Percentiles rank a stretch among this genome's conserved stretches.
Evolutionary conservation across 768 basidiomycete genomes (phyloP).

Genomic region (Tylopilus rubrobrunneus): DNA sequence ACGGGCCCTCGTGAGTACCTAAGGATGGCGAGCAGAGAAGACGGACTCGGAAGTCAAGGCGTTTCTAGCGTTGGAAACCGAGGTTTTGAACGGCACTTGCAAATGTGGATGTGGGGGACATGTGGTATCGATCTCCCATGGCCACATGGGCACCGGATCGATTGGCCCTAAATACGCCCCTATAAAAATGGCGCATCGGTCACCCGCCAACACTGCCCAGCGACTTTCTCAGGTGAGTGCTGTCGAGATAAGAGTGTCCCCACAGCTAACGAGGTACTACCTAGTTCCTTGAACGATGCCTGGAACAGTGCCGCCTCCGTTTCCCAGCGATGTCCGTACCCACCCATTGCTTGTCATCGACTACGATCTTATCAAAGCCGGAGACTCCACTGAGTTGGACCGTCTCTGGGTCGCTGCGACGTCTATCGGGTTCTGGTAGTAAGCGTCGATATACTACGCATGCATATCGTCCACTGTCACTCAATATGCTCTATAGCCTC

Average conservation of each 20-base stretch:
- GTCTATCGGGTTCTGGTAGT: constrained; percentile 53
- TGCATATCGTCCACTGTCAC: not conserved
- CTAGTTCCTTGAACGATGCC: constrained; percentile 27
- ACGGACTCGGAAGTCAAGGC: too few relatives aligned
- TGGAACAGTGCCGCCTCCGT: constrained; percentile 34
- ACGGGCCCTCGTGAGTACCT: too few relatives aligned
- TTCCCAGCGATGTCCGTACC: constrained; percentile 41
- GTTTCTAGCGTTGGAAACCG: too few relatives aligned
- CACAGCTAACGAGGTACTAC: not conserved
- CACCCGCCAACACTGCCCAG: not conserved
- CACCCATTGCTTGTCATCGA: constrained; percentile 47
- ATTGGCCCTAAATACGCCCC: not conserved
- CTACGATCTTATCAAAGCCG: constrained; percentile 33
- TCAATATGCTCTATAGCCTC: constrained; percentile 25
- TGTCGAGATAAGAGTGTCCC: not conserved
- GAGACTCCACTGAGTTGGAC: constrained; percentile 37
- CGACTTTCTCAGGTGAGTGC: not conserved
- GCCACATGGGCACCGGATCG: not conserved
- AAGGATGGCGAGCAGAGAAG: too few relatives aligned
- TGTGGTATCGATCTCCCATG: too few relatives aligned
- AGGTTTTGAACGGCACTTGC: too few relatives aligned
- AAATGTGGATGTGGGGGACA: too few relatives aligned
- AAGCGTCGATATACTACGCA: constrained; percentile 19
- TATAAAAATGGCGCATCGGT: not conserved
- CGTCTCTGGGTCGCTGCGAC: constrained; percentile 47